Evolutionary conservation across 176 grass and related monocot species (phyloP), one percentile per base, ranked within the genome.

Genomic region (Areca catechu): DNA sequence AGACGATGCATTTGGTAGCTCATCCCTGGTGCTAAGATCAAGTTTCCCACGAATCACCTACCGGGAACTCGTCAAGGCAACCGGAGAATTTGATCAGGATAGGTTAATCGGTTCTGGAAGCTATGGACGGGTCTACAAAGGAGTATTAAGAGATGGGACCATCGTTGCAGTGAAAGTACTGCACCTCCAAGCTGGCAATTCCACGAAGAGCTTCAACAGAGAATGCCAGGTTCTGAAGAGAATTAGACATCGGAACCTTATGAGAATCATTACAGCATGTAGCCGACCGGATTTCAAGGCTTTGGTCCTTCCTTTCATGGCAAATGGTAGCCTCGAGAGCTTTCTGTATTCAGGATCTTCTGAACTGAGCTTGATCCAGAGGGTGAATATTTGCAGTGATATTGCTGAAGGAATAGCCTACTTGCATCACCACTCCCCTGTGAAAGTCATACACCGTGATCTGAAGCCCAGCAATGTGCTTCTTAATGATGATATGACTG

Each of bases 191-290:
- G 43, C 86, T 4, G 72, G 86, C 22, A 97, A 97, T 60, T 91
- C 92, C 0, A 88, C 86, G 6, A 97, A 78, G 81, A 97, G 86
- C 62, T 97, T 97, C 67, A 88, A 68, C 61, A 76, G 80, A 58
- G 86, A 97, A 67, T 91, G 92, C 57, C 80, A 97, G 65, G 92
- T 97, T 6, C 70, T 97, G 72, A 97, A 97, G 84, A 67, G 83
- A 63, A 97, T 97, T 30, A 67, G 92, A 25, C 92, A 97, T 49
- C 63, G 92, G 27, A 97, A 97, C 69, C 83, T 97, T 59, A 97
- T 97, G 92, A 74, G 83, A 51, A 97, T 97, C 66, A 57, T 91
- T 27, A 97, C 92, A 0, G 80, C 92, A 5, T 97, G 92, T 67
- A 97, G 83, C 66, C 70, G 88, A 24, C 78, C 86, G 25, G 92